Base-by-base conservation (phyloP, 768 basidiomycete species). In the Hericium alpestre region DNA sequence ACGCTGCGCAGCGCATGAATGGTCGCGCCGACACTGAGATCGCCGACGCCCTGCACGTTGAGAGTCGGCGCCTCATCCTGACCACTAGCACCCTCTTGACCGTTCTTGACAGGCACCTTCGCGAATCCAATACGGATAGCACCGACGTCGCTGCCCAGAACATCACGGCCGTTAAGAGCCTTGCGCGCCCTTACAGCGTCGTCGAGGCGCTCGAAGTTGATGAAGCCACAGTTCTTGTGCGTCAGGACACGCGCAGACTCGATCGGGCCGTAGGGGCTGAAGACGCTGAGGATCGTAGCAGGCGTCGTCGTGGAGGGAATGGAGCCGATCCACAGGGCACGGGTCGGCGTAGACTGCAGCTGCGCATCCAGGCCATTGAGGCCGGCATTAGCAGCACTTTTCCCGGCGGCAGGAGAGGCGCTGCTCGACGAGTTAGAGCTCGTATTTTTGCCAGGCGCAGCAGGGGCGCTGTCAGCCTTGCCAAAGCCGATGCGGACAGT, bases 401-500 rank as follows among this genome's bases (percentile, higher is more conserved):
- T 59, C 53, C 70, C 54, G 27, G 68, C 57, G 18, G 70, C 69
- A 15, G 88, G 82, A 0, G 87, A 84, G 2, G 85, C 80, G 13
- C 85, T 77, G 15, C 81, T 77, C 27, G 86, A 80, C 61, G 78
- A 83, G 51, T 80, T 78, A 13, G 83, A 74, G 40, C 75, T 73
- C 23, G 79, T 78, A 23, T 87, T 87, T 64, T 90, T 91, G 38
- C 90, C 84, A 15, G 92, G 89, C 8, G 92, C 89, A 41, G 90
- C 84, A 32, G 95, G 95, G 4, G 92, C 95, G 63, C 93, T 94
- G 65, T 97, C 94, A 1, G 93, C 93, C 69, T 98, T 99, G 23
- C 95, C 96, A 67, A 96, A 99, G 2, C 96, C 96, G 65, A 99
- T 94, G 49, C 96, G 86, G 54, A 99, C 95, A 1, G 91, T 92